Evolutionary conservation across 805 yeast species (phyloP).

Genomic region (Saccharomyces kudriavzevii): DNA sequence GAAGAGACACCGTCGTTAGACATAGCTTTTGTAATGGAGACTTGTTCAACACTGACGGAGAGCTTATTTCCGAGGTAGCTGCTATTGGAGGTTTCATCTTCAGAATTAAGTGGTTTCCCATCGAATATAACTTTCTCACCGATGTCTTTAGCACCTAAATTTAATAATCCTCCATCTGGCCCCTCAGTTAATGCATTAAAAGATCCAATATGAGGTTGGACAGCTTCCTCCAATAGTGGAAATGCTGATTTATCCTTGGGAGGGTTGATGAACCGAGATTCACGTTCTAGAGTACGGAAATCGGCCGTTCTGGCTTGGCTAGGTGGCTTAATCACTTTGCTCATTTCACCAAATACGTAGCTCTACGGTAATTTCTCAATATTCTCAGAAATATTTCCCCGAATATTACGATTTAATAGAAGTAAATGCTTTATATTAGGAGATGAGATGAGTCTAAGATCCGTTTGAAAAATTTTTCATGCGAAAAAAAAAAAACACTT

Average conservation of each 20-base stretch:
- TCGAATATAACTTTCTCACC: conserved; percentile 84
- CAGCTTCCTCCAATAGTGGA: conserved; percentile 81
- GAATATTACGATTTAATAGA: not conserved
- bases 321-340: conserved; percentile 26
- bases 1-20: conserved; percentile 46
- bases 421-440: not conserved
- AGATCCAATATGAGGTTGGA: conserved; percentile 90
- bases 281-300: conserved; percentile 75
- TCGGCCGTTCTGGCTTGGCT: conserved; percentile 34
- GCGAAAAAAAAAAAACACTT: not conserved
- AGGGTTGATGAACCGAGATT: conserved; percentile 75
- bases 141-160: conserved; percentile 79
- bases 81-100: conserved; percentile 33
- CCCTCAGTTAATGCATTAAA: conserved; percentile 93
- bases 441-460: not conserved
- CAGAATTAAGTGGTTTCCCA: conserved; percentile 31
- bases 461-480: not conserved
- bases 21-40: conserved; percentile 76
- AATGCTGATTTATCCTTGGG: conserved; percentile 78
- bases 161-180: conserved; percentile 73
- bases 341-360: conserved; percentile 15
- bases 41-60: conserved; percentile 77
- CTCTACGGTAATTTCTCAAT: not conserved
- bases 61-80: conserved; percentile 78
- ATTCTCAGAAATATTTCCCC: not conserved